These are phyloP conservation scores for Chalciporus piperatus DNA, from an alignment of 768 basidiomycete species.

Conservation along the genomic window DNA sequence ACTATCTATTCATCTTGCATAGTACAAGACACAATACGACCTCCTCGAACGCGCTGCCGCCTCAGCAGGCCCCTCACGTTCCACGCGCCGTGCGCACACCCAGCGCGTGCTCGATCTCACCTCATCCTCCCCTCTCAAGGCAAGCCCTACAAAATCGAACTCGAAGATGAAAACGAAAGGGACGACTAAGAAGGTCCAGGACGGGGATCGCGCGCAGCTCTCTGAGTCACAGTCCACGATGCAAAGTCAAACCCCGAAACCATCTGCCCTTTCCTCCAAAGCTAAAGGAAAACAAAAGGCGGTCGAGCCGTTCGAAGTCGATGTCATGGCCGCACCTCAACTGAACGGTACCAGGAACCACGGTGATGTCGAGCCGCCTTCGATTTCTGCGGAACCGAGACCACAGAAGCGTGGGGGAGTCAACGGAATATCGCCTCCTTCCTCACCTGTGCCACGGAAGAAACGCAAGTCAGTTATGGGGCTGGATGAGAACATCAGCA, in stretches of 20 bases:
- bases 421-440: conserved; percentile 16
- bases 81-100: conserved; percentile 57
- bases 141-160: conserved; percentile 10
- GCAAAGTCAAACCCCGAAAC: neutral
- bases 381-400: conserved; percentile 7
- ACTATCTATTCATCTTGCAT: conserved; percentile 3
- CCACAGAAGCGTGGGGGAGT: conserved; percentile 29
- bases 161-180: neutral
- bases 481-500: conserved; percentile 3
- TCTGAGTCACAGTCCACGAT: neutral
- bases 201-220: conserved; percentile 6
- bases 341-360: conserved; percentile 9
- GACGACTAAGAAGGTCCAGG: neutral
- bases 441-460: conserved; percentile 22
- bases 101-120: conserved; percentile 50
- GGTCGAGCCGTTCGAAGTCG: conserved; percentile 14
- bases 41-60: conserved; percentile 48
- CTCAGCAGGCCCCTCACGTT: conserved; percentile 48
- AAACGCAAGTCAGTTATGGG: conserved; percentile 22
- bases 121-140: conserved; percentile 20
- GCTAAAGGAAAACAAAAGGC: conserved; percentile 34
- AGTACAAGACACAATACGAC: conserved; percentile 66
- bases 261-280: conserved; percentile 21
- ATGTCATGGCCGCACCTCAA: conserved; percentile 5
- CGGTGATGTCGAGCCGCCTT: conserved; percentile 10